Evolutionary conservation across 805 yeast genomes (phyloP), one percentile per base, ranked within the genome.

Genomic region (Blastobotrys peoriensis): DNA sequence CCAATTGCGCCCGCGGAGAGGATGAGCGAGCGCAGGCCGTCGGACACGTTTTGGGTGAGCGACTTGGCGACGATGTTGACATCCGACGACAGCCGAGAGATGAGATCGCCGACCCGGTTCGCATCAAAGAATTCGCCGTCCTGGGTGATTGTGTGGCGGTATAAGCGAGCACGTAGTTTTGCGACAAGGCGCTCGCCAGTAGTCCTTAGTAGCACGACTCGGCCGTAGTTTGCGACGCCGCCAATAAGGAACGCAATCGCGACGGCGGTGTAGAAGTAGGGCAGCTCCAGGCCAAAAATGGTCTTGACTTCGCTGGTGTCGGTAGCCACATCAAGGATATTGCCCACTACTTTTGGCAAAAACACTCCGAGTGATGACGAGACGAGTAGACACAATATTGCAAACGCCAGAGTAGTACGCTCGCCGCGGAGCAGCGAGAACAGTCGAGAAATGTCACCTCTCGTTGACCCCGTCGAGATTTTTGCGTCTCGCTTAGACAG

Each of bases 121-220:
- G 79, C 79, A 58, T 91, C 98, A 65, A 89, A 79, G 57, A 91
- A 91, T 52, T 84, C 83, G 3, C 95, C 81, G 62, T 89, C 96
- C 60, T 89, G 96, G 38, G 79, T 78, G 45, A 91, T 70, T 13
- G 91, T 77, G 39, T 83, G 85, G 57, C 78, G 77, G 62, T 87
- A 78, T 30, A 91, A 77, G 44, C 86, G 73, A 6, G 91, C 73
- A 55, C 98, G 74, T 50, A 91, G 66, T 47, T 93, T 74, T 5
- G 96, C 91, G 49, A 89, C 95, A 30, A 91, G 69, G 50, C 85
- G 74, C 63, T 91, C 98, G 43, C 97, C 96, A 9, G 85, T 84
- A 2, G 81, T 70, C 52, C 89, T 75, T 58, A 91, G 67, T 10
- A 86, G 65, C 33, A 83, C 73, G n/a, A 84, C 76, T 54, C 98